phyloP scores from a whole-genome alignment of 2,329 filamentous ascomycete genomes.

The Phialophora chinensis region DNA sequence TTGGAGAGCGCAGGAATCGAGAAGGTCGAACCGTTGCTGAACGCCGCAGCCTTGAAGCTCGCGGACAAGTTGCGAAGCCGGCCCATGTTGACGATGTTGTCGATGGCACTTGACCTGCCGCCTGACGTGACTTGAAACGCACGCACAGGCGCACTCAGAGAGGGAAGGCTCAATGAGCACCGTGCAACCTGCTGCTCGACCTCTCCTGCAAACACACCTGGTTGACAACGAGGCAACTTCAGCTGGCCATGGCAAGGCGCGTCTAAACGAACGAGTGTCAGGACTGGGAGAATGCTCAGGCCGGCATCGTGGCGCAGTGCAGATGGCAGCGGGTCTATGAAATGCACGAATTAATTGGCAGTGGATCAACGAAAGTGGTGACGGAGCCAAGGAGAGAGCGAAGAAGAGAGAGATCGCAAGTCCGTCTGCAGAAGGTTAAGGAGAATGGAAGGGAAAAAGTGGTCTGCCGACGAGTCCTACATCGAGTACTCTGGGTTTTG shows the following conservation, averaged over 20 bases:
- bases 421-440: conserved; percentile 7
- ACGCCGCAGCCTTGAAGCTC: conserved; percentile 38
- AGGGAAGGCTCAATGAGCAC: conserved; percentile 20
- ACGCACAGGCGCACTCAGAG: conserved; percentile 4
- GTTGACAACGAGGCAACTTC: conserved; percentile 6
- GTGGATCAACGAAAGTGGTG: conserved; percentile 19
- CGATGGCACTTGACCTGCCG: conserved; percentile 18
- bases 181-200: conserved; percentile 12
- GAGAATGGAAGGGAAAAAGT: not conserved
- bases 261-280: conserved; percentile 7
- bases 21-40: conserved; percentile 30
- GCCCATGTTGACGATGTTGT: conserved; percentile 34
- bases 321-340: conserved; percentile 7
- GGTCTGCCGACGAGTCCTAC: not conserved
- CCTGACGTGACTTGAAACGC: not conserved
- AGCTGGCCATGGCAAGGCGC: conserved; percentile 16
- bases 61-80: conserved; percentile 39
- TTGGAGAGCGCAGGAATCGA: conserved; percentile 26
- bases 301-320: conserved; percentile 23
- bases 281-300: not conserved
- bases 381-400: conserved; percentile 10
- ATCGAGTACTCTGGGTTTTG: not conserved
- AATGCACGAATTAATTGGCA: conserved; percentile 9
- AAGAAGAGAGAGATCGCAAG: conserved; percentile 3
- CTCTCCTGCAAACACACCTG: conserved; percentile 13